Evolutionary conservation across 2,329 filamentous ascomycete species (phyloP).

Genomic region (Polychaeton citri): DNA sequence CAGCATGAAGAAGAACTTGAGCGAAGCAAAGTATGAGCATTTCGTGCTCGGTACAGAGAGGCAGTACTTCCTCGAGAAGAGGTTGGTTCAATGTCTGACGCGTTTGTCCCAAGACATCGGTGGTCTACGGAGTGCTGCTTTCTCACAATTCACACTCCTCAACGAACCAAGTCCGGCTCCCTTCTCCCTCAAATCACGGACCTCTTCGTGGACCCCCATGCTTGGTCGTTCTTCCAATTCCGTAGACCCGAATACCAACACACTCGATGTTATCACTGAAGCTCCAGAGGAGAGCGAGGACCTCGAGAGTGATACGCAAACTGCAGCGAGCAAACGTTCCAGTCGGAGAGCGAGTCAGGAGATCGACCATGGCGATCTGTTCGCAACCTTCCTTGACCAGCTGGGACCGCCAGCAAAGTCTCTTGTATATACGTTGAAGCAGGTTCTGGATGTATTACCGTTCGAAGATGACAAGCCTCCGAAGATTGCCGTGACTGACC

Average conservation of each 20-base stretch:
- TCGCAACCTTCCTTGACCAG: constrained; percentile 76
- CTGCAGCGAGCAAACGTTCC: neutral
- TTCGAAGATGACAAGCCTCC: constrained; percentile 46
- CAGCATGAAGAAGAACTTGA: constrained; percentile 61
- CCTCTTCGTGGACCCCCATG: neutral
- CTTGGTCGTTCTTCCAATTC: neutral
- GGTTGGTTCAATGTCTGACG: constrained; percentile 72
- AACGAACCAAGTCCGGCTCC: constrained; percentile 39
- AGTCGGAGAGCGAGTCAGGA: neutral
- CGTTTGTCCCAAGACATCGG: constrained; percentile 78
- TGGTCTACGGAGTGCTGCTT: constrained; percentile 76
- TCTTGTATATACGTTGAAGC: constrained; percentile 76
- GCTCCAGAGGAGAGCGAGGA: constrained; percentile 21
- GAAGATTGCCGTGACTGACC: constrained; percentile 60
- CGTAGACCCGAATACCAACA: constrained; percentile 10
- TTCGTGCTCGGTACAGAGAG: constrained; percentile 68
- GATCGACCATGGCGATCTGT: constrained; percentile 62
- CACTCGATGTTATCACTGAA: constrained; percentile 30
- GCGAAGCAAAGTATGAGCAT: constrained; percentile 81
- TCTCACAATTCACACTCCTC: constrained; percentile 75
- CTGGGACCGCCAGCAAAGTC: constrained; percentile 94
- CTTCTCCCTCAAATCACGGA: neutral
- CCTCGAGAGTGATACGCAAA: constrained; percentile 5
- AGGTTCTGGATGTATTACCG: constrained; percentile 76
- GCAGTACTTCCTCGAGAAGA: constrained; percentile 65